A percentile compares a stretch with the other conserved stretches of the same genome.
Conservation (phyloP, 148 eudicot species). For the Salicornia ramosissima region DNA sequence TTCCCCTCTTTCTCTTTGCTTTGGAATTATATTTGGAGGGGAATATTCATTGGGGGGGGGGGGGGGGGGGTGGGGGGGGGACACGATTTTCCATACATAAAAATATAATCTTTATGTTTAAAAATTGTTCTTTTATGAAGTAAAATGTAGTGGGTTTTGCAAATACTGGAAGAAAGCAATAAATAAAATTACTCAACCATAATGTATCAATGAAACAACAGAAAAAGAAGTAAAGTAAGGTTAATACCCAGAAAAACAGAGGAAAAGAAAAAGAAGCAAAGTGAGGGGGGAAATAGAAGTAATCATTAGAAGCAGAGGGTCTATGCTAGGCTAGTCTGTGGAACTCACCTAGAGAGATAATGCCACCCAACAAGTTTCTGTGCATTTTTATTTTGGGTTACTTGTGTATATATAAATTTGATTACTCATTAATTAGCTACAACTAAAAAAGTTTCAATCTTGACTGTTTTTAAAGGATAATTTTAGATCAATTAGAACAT, state of each 20-base stretch:
- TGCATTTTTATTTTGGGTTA: no score
- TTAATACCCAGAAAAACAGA: conserved; percentile 19
- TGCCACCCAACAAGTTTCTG: no score
- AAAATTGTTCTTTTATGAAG: neutral
- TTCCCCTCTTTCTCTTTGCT: conserved; percentile 7
- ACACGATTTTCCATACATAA: conserved; percentile 21
- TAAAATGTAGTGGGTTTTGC: no score
- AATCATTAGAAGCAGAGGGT: conserved; percentile 35
- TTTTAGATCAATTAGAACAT: no score
- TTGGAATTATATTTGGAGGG: conserved; percentile 25
- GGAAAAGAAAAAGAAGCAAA: conserved; percentile 6
- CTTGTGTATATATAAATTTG: no score
- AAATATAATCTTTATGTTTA: neutral
- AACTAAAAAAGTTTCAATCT: no score
- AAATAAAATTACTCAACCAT: no score
- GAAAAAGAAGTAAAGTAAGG: conserved; percentile 1
- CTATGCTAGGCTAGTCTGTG: conserved; percentile 9
- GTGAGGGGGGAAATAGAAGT: conserved; percentile 13
- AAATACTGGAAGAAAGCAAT: no score
- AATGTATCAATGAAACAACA: neutral
- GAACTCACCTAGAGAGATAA: conserved; percentile 24
- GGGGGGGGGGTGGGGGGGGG: no score
- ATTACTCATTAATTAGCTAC: no score
- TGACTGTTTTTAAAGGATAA: neutral
- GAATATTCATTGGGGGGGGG: conserved; percentile 34